Evolutionary conservation across 2,329 filamentous ascomycete genomes (phyloP), one percentile per base, ranked within the genome.

Genomic region (Sporothrix variecibatus): DNA sequence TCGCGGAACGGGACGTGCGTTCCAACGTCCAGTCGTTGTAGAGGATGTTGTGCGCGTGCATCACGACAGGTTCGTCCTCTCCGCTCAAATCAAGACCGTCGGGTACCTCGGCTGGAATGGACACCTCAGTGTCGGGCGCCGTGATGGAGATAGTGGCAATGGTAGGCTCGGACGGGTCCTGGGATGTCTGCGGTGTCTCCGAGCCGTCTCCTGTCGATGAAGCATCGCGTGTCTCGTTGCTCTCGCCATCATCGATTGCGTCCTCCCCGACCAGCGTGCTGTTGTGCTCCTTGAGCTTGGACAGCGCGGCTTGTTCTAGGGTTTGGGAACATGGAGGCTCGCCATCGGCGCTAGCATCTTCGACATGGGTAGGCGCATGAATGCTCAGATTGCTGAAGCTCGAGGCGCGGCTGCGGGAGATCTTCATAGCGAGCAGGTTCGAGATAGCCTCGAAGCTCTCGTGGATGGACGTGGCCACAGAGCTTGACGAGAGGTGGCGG

Each of bases 1-100:
- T 94, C 91, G 73, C 95, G 90, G 81, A 98, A 98, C 0, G 92
- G 89, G 71, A 97, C 92, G n/a, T 93, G 91, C 43, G 91, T 91
- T 0, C 98, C 68, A 97, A 86, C 0, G 95, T 97, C 83, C 94
- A 93, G 58, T 81, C 90, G 62, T 74, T 78, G 6, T 74, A 70
- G 58, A 75, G 70, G 20, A 77, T 60, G 17, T 74, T 78, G 74
- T 79, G 77, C 2, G 79, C 94, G 81, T 97, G 94, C 74, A 94
- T 89, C 2, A 97, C 94, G 71, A 93, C 88, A 0, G 94, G 94
- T 81, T 97, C 94, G 62, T 86, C 83, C 76, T 85, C 82, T 0
- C 83, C 49, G 79, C 68, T 23, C 1, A 20, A 28, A n/a, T 79
- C 78, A 8, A 53, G 12, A 4, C 75, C 75, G 46, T 76, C 76